A percentile compares a stretch with the other conserved stretches of the same genome.
phyloP scores from a whole-genome alignment of 2,329 filamentous ascomycete genomes.

The Achaetomium macrosporum region DNA sequence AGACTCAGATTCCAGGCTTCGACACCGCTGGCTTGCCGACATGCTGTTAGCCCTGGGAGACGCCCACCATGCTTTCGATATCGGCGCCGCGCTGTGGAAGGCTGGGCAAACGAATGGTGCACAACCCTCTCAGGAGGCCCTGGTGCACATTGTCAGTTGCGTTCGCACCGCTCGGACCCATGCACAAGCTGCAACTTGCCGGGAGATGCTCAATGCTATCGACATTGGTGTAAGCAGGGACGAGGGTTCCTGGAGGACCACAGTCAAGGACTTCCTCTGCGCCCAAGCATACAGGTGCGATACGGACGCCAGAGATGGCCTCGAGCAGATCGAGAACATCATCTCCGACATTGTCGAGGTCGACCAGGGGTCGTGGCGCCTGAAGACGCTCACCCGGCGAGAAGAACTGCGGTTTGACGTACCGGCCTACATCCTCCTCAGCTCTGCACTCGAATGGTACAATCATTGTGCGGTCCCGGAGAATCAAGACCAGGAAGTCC shows the following conservation, averaged over 20 bases:
- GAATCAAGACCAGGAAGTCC: not conserved
- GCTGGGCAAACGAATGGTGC: too few species aligned
- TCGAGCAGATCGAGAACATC: slow-evolving; percentile 3
- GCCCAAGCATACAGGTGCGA: slow-evolving; percentile 10
- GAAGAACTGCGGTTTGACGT: slow-evolving; percentile 4
- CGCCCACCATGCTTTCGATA: slow-evolving; percentile 1
- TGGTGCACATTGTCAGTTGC: not conserved
- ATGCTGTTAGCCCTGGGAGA: slow-evolving; percentile 12
- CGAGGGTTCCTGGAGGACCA: not conserved
- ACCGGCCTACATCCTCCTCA: slow-evolving; percentile 10
- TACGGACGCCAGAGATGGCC: not conserved
- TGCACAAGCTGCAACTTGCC: not conserved
- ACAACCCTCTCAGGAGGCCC: too few species aligned
- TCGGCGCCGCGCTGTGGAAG: slow-evolving; percentile 7
- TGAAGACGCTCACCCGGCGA: slow-evolving; percentile 2
- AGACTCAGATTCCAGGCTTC: not conserved
- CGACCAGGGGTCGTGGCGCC: not conserved
- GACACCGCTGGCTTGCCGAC: slow-evolving; percentile 8
- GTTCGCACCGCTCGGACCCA: slow-evolving; percentile 5
- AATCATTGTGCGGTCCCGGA: slow-evolving; percentile 6
- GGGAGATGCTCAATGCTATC: not conserved
- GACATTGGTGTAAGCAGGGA: not conserved
- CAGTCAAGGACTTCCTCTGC: slow-evolving; percentile 1
- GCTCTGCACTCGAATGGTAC: slow-evolving; percentile 9
- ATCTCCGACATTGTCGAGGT: slow-evolving; percentile 2